phyloP scores from a whole-genome alignment of 2,329 filamentous ascomycete species.

The Xylaria sp. region DNA sequence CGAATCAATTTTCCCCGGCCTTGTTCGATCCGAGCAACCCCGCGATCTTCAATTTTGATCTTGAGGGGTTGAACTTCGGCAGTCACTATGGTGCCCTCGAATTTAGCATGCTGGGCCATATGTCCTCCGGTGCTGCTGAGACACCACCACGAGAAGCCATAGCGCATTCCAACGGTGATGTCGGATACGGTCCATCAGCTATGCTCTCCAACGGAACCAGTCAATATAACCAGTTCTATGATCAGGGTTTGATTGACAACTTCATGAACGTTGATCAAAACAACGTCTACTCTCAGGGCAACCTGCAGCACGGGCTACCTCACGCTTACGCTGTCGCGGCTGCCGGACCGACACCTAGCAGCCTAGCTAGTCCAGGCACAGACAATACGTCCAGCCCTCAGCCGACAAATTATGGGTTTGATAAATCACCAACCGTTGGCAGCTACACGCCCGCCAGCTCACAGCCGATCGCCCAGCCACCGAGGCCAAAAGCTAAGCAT shows the following conservation, averaged over 20 bases:
- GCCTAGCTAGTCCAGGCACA: slow-evolving; percentile 72
- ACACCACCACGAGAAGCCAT: slow-evolving; percentile 75
- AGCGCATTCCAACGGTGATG: slow-evolving; percentile 54
- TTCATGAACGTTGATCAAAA: slow-evolving; percentile 65
- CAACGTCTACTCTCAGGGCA: slow-evolving; percentile 66
- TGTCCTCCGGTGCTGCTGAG: slow-evolving; percentile 91
- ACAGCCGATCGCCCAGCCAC: slow-evolving; percentile 50
- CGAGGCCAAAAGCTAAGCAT: slow-evolving; percentile 59
- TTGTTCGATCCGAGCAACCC: slow-evolving; percentile 94
- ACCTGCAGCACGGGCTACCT: slow-evolving; percentile 70
- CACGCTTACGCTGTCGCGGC: slow-evolving; percentile 74
- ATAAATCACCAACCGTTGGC: slow-evolving; percentile 63
- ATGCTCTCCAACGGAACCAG: slow-evolving; percentile 64
- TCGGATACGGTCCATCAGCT: slow-evolving; percentile 57
- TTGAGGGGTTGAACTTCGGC: slow-evolving; percentile 93
- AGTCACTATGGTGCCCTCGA: slow-evolving; percentile 96
- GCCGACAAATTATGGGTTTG: slow-evolving; percentile 63
- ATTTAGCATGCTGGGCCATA: slow-evolving; percentile 95
- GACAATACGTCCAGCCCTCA: slow-evolving; percentile 72
- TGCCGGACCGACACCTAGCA: slow-evolving; percentile 63
- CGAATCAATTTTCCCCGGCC: slow-evolving; percentile 60
- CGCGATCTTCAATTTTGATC: slow-evolving; percentile 93
- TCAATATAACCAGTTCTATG: slow-evolving; percentile 63
- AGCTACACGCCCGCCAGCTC: slow-evolving; percentile 49
- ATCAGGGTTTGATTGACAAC: slow-evolving; percentile 63